A percentile compares a stretch with the other conserved stretches of the same genome.
Conservation (phyloP, 129 eudicot species). For the Deinandra increscens region DNA sequence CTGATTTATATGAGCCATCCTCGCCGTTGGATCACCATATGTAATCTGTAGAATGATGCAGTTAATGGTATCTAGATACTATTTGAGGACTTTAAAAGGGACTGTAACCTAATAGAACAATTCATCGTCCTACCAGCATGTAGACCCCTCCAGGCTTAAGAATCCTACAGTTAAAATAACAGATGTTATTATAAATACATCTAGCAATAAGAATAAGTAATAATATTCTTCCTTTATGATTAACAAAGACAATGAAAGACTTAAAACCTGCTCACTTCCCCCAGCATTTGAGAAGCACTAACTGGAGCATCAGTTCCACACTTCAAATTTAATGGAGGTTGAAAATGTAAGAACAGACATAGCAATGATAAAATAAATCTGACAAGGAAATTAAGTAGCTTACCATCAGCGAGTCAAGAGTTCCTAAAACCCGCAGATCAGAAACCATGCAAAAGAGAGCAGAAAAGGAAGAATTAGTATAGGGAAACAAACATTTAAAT, state of each 20-base stretch:
- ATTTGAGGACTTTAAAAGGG: not conserved
- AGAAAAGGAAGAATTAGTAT: conserved; percentile 20
- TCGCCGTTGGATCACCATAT: conserved; percentile 86
- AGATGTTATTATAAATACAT: conserved; percentile 3
- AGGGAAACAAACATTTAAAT: conserved; percentile 10
- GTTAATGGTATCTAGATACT: conserved; percentile 10
- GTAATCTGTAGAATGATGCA: conserved; percentile 62
- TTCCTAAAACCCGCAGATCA: conserved; percentile 58
- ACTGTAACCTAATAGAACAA: conserved; percentile 14
- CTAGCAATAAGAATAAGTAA: not conserved
- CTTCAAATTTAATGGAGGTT: conserved; percentile 44
- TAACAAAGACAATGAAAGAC: not conserved
- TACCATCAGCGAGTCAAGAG: conserved; percentile 95
- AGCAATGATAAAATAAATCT: not conserved
- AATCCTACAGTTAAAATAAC: conserved; percentile 58
- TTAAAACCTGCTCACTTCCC: conserved; percentile 94
- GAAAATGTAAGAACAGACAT: conserved; percentile 27
- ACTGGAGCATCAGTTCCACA: conserved; percentile 90
- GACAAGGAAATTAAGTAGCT: conserved; percentile 25
- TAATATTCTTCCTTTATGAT: not conserved
- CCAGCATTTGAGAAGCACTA: conserved; percentile 90
- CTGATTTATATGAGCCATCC: conserved; percentile 67
- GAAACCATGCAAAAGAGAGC: conserved; percentile 26
- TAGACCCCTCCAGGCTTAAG: conserved; percentile 94
- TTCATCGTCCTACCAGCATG: conserved; percentile 67